Evolutionary conservation across 1,284 basidiomycete species (phyloP), one percentile per base, ranked within the genome.

Genomic region (Trichosporon sp.): DNA sequence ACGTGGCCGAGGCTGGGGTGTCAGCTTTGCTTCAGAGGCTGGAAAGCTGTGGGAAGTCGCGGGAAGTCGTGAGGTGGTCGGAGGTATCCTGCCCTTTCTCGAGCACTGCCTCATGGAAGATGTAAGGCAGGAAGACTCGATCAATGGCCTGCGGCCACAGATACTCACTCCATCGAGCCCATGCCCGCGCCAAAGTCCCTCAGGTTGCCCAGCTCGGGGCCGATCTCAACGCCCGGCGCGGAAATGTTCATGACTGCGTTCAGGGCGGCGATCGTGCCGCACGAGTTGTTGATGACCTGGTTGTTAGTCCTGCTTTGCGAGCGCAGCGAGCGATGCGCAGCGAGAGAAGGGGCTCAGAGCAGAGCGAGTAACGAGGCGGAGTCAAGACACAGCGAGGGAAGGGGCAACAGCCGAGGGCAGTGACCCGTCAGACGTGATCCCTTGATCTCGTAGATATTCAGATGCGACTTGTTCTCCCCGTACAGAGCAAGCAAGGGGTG

Each of bases 231-330:
- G 32, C 37, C 36, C 37, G 61, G 61, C 11, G 46, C 58, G 9
- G 27, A 8, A 5, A 95, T 89, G 78, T 95, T 95, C 73, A 91
- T 90, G n/a, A 93, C 78, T 27, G 91, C 92, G 76, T 97, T 97
- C 67, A 96, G 82, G 21, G 96, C 91, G 1, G 94, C 93, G 49
- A 97, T 83, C 13, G 92, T 94, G 13, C 91, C 92, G 73, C 93
- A 95, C 4, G 91, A 91, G 73, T 96, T 96, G 81, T 94, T 92
- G 71, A 95, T 92, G 58, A 92, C 90, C 77, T 83, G 67, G 27
- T n/a, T 7, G 27, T 44, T 3, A 37, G 61, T n/a, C n/a, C n/a
- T n/a, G n/a, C n/a, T n/a, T n/a, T 34, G 16, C 37, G 19, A 23
- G 58, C 6, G 21, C 9, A 11, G 23, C 5, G 23, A 19, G 13